Conservation (phyloP, 2,329 filamentous ascomycete species). For the Aspergillus ruber region DNA sequence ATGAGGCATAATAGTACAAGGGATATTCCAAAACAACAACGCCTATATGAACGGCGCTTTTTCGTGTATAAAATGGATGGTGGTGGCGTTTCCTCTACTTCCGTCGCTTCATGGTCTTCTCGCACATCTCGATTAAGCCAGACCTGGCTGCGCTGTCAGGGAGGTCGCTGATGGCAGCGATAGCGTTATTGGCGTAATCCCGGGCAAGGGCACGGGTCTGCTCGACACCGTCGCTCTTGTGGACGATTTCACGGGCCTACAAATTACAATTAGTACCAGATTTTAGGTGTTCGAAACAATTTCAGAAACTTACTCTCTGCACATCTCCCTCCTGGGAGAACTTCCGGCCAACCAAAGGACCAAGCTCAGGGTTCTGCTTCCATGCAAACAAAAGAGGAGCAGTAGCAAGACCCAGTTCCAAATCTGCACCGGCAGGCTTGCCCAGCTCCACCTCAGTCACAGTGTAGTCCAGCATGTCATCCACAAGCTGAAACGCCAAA, state of each 20-base stretch:
- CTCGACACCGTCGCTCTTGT: conserved; percentile 77
- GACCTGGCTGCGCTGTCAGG: conserved; percentile 93
- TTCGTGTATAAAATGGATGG: not conserved
- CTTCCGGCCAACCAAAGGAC: conserved; percentile 83
- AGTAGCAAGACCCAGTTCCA: conserved; percentile 88
- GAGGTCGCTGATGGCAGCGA: conserved; percentile 74
- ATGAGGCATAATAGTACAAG: not conserved
- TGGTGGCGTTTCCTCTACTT: conserved; percentile 51
- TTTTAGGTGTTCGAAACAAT: not conserved
- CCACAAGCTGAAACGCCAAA: conserved; percentile 91
- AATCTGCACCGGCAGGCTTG: conserved; percentile 88
- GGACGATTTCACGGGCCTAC: conserved; percentile 80
- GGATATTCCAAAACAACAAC: not conserved
- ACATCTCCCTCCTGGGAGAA: conserved; percentile 82
- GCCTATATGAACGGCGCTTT: too few species aligned
- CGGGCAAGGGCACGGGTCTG: conserved; percentile 86
- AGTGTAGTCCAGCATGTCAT: conserved; percentile 97
- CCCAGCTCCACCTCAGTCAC: conserved; percentile 76
- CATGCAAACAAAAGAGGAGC: conserved; percentile 93
- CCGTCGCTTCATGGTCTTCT: conserved; percentile 80
- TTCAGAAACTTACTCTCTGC: conserved; percentile 57
- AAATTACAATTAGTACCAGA: conserved; percentile 8
- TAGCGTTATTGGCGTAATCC: conserved; percentile 82
- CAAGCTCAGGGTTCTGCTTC: conserved; percentile 80
- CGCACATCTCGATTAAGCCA: conserved; percentile 86